A percentile compares a stretch with the other conserved stretches of the same genome.
Conservation (phyloP, 106 monocot genomes). For the Dendrobium chrysotoxum region DNA sequence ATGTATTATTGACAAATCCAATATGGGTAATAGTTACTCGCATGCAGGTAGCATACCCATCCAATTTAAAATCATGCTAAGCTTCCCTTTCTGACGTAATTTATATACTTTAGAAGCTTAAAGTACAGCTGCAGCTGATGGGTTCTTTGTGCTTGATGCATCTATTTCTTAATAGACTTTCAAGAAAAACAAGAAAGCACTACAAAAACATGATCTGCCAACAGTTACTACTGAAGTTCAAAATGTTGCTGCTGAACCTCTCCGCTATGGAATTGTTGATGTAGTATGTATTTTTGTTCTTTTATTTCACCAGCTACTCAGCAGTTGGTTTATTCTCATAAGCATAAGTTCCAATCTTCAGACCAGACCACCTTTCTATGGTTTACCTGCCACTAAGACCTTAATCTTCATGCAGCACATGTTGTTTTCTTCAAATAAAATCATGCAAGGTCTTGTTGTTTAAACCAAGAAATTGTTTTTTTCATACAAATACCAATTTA, state of each 20-base stretch:
- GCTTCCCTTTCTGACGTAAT: not conserved
- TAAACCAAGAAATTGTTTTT: not conserved
- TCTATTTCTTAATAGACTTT: conserved; percentile 44
- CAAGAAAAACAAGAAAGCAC: conserved; percentile 34
- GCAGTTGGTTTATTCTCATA: too few relatives aligned
- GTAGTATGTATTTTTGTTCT: conserved; percentile 39
- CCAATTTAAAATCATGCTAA: not conserved
- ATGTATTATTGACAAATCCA: conserved; percentile 93
- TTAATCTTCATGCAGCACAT: too few relatives aligned
- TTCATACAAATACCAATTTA: not conserved
- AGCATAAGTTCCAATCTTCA: not conserved
- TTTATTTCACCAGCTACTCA: not conserved
- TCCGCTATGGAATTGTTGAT: conserved; percentile 48
- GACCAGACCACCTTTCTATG: not conserved
- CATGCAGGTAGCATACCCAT: conserved; percentile 67
- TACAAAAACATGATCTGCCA: conserved; percentile 11
- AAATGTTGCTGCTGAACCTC: conserved; percentile 24
- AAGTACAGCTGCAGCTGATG: not conserved
- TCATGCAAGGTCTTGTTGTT: too few relatives aligned
- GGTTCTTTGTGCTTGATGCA: not conserved
- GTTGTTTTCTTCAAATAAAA: too few relatives aligned
- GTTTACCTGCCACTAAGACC: not conserved
- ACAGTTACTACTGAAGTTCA: conserved; percentile 18
- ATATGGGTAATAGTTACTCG: conserved; percentile 94
- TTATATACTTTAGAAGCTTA: not conserved